phyloP scores from a whole-genome alignment of 75 land plant species.

The Pseudotsuga menziesii region DNA sequence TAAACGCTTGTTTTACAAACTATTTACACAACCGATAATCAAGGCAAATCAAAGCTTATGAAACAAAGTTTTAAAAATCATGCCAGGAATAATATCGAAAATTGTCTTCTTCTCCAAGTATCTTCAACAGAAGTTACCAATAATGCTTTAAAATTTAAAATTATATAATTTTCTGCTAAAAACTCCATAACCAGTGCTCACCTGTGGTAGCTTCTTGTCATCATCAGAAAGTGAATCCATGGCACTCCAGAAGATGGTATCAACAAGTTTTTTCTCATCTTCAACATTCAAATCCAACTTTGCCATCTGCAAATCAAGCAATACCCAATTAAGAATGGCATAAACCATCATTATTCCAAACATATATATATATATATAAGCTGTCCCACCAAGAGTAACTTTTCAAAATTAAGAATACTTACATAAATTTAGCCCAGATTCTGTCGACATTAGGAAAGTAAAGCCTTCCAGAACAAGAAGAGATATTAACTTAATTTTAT shows the following conservation, averaged over 20 bases:
- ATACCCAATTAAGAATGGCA: background rate
- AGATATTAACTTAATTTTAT: background rate
- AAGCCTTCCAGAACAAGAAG: background rate
- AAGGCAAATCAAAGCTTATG: too few relatives aligned
- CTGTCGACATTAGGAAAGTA: background rate
- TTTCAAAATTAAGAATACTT: background rate
- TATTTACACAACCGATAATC: too few relatives aligned
- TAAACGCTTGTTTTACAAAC: too few relatives aligned
- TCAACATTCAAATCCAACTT: slow-evolving; percentile 90
- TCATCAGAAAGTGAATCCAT: slow-evolving; percentile 98
- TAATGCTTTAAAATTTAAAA: too few relatives aligned
- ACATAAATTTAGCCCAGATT: background rate
- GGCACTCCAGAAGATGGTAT: slow-evolving; percentile 97
- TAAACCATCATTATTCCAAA: background rate
- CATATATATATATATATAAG: too few relatives aligned
- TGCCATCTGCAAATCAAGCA: slow-evolving; percentile 64
- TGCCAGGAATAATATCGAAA: too few relatives aligned
- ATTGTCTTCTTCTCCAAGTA: too few relatives aligned
- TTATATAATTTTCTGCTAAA: background rate
- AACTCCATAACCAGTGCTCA: slow-evolving; percentile 9
- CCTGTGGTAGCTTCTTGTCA: slow-evolving; percentile 99
- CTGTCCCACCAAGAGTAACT: background rate
- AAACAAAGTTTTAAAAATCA: too few relatives aligned
- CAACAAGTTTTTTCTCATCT: slow-evolving; percentile 80
- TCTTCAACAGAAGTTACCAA: too few relatives aligned